phyloP scores from a whole-genome alignment of 1,284 basidiomycete species.

The Pseudomicrostroma phylloplanum region DNA sequence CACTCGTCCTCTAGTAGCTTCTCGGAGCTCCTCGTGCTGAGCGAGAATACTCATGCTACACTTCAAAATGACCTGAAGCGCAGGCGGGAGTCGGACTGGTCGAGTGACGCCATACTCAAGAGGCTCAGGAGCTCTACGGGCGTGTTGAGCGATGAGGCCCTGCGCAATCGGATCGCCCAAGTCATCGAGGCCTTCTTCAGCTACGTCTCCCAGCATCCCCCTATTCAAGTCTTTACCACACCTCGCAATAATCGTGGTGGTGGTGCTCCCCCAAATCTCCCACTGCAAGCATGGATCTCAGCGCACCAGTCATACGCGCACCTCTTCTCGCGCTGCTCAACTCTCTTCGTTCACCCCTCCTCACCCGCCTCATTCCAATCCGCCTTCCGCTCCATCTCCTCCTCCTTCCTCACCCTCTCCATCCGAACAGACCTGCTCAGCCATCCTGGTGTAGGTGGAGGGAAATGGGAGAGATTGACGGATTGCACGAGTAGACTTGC shows the following conservation, averaged over 20 bases:
- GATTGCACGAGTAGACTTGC: conserved; percentile 46
- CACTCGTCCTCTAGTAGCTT: background rate
- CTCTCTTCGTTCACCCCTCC: background rate
- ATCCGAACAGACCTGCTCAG: background rate
- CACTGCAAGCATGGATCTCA: background rate
- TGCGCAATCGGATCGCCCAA: background rate
- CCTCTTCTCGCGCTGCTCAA: background rate
- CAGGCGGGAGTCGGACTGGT: background rate
- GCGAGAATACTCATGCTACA: background rate
- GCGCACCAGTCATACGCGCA: background rate
- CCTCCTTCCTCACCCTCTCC: conserved; percentile 1
- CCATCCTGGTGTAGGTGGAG: background rate
- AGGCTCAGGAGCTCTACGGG: background rate
- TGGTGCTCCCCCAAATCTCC: too few species aligned
- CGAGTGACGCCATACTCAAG: background rate
- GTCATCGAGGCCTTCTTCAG: background rate
- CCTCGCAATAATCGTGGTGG: background rate
- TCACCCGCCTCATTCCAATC: background rate
- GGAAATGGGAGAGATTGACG: conserved; percentile 16
- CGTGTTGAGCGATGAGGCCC: background rate
- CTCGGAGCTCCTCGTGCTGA: background rate
- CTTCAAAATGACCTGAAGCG: background rate
- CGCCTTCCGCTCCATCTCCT: background rate
- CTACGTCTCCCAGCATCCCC: background rate
- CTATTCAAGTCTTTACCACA: background rate